Conservation (phyloP, 2,329 filamentous ascomycete genomes). For the Coniochaeta sp. region DNA sequence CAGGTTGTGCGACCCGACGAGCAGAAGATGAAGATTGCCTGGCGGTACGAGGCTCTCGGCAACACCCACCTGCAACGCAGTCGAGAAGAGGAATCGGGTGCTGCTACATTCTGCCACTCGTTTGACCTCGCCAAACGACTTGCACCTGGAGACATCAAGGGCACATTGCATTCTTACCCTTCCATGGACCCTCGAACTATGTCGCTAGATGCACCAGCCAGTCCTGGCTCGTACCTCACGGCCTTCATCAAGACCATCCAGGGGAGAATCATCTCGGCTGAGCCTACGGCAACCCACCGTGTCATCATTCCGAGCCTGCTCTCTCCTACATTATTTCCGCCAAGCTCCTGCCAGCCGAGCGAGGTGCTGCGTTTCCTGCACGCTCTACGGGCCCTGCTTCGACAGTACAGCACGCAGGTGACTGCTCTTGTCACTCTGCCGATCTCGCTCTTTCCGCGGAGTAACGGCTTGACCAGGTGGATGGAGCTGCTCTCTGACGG, state of each 20-base stretch:
- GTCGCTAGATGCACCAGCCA: slow-evolving; percentile 10
- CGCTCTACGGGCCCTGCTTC: slow-evolving; percentile 65
- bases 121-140: slow-evolving; percentile 67
- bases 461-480: slow-evolving; percentile 72
- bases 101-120: slow-evolving; percentile 56
- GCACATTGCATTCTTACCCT: slow-evolving; percentile 42
- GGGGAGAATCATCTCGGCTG: slow-evolving; percentile 46
- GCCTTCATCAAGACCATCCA: slow-evolving; percentile 54
- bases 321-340: slow-evolving; percentile 76
- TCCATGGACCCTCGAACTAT: slow-evolving; percentile 33
- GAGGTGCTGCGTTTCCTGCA: slow-evolving; percentile 77
- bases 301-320: slow-evolving; percentile 79
- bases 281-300: slow-evolving; percentile 62
- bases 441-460: slow-evolving; percentile 69
- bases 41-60: slow-evolving; percentile 85
- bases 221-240: slow-evolving; percentile 46
- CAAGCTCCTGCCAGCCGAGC: slow-evolving; percentile 60
- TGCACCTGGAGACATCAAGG: slow-evolving; percentile 36
- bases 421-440: slow-evolving; percentile 73
- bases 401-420: slow-evolving; percentile 55
- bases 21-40: slow-evolving; percentile 97
- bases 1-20: slow-evolving; percentile 32
- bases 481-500: slow-evolving; percentile 80
- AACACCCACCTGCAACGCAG: slow-evolving; percentile 23
- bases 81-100: slow-evolving; percentile 12